Evolutionary conservation across 108 stramenopile genomes (phyloP).

Genomic region (Cafeteria roenbergensis): DNA sequence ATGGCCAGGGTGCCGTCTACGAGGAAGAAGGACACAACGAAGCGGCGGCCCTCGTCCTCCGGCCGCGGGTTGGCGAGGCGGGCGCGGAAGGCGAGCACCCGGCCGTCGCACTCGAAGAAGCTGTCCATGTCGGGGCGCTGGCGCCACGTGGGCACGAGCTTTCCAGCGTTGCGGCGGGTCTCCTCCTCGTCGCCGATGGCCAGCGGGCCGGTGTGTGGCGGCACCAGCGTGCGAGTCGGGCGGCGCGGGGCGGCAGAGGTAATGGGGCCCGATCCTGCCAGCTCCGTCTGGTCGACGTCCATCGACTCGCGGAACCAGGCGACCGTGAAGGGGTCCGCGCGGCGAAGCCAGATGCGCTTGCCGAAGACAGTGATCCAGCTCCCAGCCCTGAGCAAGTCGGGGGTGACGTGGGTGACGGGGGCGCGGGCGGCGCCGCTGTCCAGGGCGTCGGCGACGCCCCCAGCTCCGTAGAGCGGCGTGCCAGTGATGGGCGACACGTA

Average conservation of each 20-base stretch:
- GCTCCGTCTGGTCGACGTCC: constrained; percentile 5
- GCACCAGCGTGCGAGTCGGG: not conserved
- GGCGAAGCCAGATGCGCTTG: not conserved
- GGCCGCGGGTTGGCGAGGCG: not conserved
- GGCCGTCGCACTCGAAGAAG: not conserved
- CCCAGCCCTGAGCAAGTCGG: not conserved
- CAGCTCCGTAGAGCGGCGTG: not conserved
- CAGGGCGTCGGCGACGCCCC: not conserved
- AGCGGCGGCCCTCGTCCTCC: not conserved
- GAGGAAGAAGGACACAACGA: constrained; percentile 1
- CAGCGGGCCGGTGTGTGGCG: not conserved
- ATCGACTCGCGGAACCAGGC: not conserved
- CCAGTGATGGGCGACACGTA: constrained; percentile 6
- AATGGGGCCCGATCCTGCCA: too few species aligned
- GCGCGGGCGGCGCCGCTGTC: not conserved
- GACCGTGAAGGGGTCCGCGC: not conserved
- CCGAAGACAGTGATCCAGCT: not conserved
- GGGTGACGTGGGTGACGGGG: not conserved
- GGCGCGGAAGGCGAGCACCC: not conserved
- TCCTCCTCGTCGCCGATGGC: constrained; percentile 4
- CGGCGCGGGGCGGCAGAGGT: not conserved
- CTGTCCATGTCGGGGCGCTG: not conserved
- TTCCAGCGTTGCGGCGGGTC: not conserved
- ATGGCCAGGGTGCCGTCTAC: not conserved
- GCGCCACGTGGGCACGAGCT: not conserved